These are phyloP conservation scores for Volvox africanus DNA, from an alignment of 139 green algal genomes.

Conservation along the genomic window DNA sequence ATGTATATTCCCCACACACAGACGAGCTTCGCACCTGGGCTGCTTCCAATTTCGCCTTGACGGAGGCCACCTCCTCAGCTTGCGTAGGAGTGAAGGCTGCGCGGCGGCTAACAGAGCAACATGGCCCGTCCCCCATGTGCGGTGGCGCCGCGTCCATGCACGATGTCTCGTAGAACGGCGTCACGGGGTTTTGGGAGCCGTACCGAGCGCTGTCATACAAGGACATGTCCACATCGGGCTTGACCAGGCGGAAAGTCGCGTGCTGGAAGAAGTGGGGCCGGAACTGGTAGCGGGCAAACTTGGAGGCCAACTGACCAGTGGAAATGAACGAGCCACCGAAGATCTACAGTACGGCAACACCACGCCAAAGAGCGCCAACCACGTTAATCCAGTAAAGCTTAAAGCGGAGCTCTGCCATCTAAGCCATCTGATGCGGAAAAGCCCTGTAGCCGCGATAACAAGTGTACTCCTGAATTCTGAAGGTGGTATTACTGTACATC, in stretches of 20 bases:
- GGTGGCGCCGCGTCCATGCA: constrained; percentile 79
- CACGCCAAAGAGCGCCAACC: background rate
- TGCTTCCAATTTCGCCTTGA: constrained; percentile 53
- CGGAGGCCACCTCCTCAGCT: constrained; percentile 50
- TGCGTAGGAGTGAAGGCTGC: constrained; percentile 65
- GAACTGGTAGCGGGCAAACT: constrained; percentile 89
- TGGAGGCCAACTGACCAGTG: constrained; percentile 78
- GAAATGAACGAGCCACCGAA: constrained; percentile 84
- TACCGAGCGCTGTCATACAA: constrained; percentile 48
- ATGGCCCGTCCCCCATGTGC: constrained; percentile 71
- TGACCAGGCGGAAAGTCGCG: constrained; percentile 72
- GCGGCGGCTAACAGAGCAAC: constrained; percentile 63
- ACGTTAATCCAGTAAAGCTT: no score
- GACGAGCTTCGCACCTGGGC: constrained; percentile 57
- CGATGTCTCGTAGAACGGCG: constrained; percentile 70
- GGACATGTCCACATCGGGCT: constrained; percentile 23
- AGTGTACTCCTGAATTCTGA: no score
- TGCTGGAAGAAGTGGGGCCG: constrained; percentile 87
- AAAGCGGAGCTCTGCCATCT: no score
- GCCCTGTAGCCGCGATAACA: no score
- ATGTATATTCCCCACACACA: background rate
- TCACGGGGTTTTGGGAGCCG: constrained; percentile 46
- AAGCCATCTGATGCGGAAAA: no score
- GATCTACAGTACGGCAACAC: constrained; percentile 60
- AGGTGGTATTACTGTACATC: no score